phyloP scores from a whole-genome alignment of 495 filamentous ascomycete genomes.

The Sporormia fimetaria region DNA sequence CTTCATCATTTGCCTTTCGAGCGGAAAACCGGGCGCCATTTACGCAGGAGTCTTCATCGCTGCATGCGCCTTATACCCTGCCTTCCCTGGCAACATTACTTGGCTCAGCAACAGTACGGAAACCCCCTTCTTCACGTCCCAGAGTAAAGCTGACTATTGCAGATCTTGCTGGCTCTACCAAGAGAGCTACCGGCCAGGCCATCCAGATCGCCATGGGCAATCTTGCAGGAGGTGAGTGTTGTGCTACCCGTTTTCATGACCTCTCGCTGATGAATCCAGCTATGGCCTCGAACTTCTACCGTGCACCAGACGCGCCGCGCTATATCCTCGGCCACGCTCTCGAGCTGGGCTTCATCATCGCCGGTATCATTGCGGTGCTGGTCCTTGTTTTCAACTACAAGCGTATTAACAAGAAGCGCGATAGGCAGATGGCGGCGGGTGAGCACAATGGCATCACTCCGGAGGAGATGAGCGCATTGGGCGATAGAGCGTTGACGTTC shows the following conservation, averaged over 20 bases:
- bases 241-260: not conserved
- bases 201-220: slow-evolving; percentile 66
- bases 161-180: slow-evolving; percentile 60
- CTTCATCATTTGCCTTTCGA: slow-evolving; percentile 48
- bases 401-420: slow-evolving; percentile 45
- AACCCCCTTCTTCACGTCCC: not conserved
- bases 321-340: slow-evolving; percentile 59
- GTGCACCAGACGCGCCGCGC: slow-evolving; percentile 47
- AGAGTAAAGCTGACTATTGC: not conserved
- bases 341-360: slow-evolving; percentile 54
- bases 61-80: slow-evolving; percentile 50
- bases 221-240: slow-evolving; percentile 43
- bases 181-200: slow-evolving; percentile 62
- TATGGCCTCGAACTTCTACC: slow-evolving; percentile 71
- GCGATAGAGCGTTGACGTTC: slow-evolving; percentile 55
- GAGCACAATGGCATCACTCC: slow-evolving; percentile 37
- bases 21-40: slow-evolving; percentile 47
- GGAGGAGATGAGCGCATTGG: slow-evolving; percentile 47
- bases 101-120: slow-evolving; percentile 49
- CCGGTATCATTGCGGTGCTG: slow-evolving; percentile 48
- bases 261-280: slow-evolving; percentile 30
- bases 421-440: slow-evolving; percentile 35
- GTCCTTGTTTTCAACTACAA: slow-evolving; percentile 46
- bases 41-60: slow-evolving; percentile 68
- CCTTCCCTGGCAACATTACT: slow-evolving; percentile 55